These are phyloP conservation scores for Obba rivulosa DNA, from an alignment of 768 basidiomycete species.

Conservation along the genomic window DNA sequence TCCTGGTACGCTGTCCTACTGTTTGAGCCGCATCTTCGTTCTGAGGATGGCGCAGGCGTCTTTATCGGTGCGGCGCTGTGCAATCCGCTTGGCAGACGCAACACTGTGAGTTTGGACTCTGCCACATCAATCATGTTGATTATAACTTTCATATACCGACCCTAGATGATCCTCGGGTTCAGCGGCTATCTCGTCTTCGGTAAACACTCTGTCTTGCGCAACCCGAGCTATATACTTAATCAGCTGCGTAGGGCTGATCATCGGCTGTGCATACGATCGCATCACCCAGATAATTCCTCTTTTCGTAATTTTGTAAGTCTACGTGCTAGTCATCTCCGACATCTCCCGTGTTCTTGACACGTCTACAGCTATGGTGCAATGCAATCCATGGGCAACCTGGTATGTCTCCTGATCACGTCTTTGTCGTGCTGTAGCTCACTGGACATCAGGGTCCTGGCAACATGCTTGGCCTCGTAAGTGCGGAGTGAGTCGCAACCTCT, in stretches of 20 bases:
- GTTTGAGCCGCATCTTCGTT: slow-evolving; percentile 26
- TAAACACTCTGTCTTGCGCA: slow-evolving; percentile 18
- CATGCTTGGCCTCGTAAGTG: slow-evolving; percentile 62
- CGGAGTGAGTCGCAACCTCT: slow-evolving; percentile 41
- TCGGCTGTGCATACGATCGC: slow-evolving; percentile 55
- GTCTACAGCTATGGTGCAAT: slow-evolving; percentile 58
- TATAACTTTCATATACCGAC: not conserved
- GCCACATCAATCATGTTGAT: not conserved
- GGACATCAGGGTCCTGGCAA: slow-evolving; percentile 57
- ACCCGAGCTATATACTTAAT: not conserved
- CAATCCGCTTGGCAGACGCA: slow-evolving; percentile 50
- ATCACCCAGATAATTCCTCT: slow-evolving; percentile 57
- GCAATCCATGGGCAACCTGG: slow-evolving; percentile 69
- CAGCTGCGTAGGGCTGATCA: slow-evolving; percentile 40
- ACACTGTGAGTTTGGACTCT: slow-evolving; percentile 39
- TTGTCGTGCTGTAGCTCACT: slow-evolving; percentile 2
- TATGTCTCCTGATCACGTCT: slow-evolving; percentile 17
- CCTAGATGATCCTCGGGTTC: slow-evolving; percentile 63
- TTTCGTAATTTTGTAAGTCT: slow-evolving; percentile 61
- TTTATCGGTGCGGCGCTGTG: slow-evolving; percentile 35
- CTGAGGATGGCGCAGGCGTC: slow-evolving; percentile 20
- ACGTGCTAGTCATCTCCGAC: not conserved
- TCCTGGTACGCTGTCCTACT: no score
- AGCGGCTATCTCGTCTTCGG: slow-evolving; percentile 63
- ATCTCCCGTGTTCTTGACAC: not conserved